These are phyloP conservation scores for Cucumis sativus DNA, from an alignment of 306 rosid species.

Conservation along the genomic window DNA sequence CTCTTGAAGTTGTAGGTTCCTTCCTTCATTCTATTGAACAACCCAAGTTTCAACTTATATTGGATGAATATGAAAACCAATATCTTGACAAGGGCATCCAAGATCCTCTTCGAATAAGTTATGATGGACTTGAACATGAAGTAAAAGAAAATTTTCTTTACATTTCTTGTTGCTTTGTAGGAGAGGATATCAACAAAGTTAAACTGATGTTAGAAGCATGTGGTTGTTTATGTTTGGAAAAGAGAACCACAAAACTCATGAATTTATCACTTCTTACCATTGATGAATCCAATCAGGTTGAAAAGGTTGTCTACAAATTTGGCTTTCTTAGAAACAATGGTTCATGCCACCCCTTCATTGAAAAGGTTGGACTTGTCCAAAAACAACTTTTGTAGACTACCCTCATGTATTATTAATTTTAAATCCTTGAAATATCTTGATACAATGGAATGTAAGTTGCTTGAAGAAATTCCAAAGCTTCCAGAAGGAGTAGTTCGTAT, in stretches of 20 bases:
- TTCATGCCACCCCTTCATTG: too few species aligned
- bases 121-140: constrained; percentile 1
- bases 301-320: constrained; percentile 2
- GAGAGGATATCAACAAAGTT: neutral
- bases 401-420: too few species aligned
- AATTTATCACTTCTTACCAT: constrained; percentile 13
- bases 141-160: constrained; percentile 18
- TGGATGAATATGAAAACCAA: constrained; percentile 7
- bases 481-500: too few species aligned
- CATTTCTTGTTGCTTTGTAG: constrained; percentile 25
- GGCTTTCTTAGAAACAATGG: too few species aligned
- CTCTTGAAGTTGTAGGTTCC: constrained; percentile 24
- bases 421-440: too few species aligned
- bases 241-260: constrained; percentile 8
- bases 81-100: constrained; percentile 13
- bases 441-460: too few species aligned
- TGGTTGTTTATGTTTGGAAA: constrained; percentile 7
- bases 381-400: too few species aligned
- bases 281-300: neutral
- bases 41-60: constrained; percentile 4
- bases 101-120: constrained; percentile 9
- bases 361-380: too few species aligned
- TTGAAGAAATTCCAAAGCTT: too few species aligned
- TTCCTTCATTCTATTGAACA: neutral
- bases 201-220: constrained; percentile 11